Conservation (phyloP, 78 protist species). For the Tieghemostelium lacteum region DNA sequence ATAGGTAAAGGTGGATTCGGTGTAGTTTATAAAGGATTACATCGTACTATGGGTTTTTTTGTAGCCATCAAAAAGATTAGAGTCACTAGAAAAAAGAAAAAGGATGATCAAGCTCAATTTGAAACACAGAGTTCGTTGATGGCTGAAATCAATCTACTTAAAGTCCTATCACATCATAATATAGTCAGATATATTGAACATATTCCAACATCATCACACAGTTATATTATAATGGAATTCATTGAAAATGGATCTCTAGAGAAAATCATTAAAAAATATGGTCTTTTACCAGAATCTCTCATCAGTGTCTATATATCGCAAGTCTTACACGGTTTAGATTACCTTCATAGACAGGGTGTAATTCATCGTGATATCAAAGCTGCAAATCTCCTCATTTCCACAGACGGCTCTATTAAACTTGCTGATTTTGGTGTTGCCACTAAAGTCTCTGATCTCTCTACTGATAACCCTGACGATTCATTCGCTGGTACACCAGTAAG, state of each 20-base stretch:
- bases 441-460: slow-evolving; percentile 55
- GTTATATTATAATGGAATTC: slow-evolving; percentile 94
- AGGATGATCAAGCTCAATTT: slow-evolving; percentile 1
- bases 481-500: slow-evolving; percentile 97
- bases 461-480: slow-evolving; percentile 71
- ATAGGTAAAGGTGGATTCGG: slow-evolving; percentile 85
- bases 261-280: slow-evolving; percentile 87
- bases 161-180: slow-evolving; percentile 83
- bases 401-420: slow-evolving; percentile 84
- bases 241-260: slow-evolving; percentile 96
- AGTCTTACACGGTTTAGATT: slow-evolving; percentile 90
- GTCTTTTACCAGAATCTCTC: slow-evolving; percentile 93
- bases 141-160: slow-evolving; percentile 90
- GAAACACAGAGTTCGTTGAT: slow-evolving; percentile 50
- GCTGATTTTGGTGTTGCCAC: slow-evolving; percentile 95
- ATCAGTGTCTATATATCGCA: slow-evolving; percentile 89
- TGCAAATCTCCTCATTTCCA: slow-evolving; percentile 82
- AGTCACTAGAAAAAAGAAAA: slow-evolving; percentile 37
- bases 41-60: slow-evolving; percentile 70
- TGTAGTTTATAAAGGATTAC: slow-evolving; percentile 82
- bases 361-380: slow-evolving; percentile 90
- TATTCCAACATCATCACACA: slow-evolving; percentile 34
- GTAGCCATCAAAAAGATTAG: slow-evolving; percentile 79
- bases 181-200: slow-evolving; percentile 89
- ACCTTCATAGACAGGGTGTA: slow-evolving; percentile 92